Evolutionary conservation across 306 rosid species (phyloP), one percentile per base, ranked within the genome.

Genomic region (Cicer chorassanicum): DNA sequence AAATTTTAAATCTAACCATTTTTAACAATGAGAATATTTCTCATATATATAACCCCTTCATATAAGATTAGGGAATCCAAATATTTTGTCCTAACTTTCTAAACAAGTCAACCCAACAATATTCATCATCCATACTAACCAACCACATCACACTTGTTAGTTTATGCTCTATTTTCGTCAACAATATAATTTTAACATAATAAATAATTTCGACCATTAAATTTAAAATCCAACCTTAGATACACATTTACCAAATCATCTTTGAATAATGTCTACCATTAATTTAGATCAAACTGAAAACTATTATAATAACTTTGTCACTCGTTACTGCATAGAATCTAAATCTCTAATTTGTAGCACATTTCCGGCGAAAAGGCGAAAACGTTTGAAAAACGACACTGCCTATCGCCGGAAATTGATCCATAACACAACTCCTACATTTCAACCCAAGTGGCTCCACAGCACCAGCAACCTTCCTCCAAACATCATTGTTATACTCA

Each of bases 371-470:
- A 69, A 44, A 12, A 66, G 70, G 19, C 0, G 87, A 75, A 75
- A 94, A 94, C 29, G 96, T 88, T 84, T 94, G 97, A 60, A 86
- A 94, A 39, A 91, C 93, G 6, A 91, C 87, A 10, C 68, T 76
- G 12, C 89, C 97, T 5, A 87, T 84, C 0, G 82, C 88, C 0
- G 97, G 98, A 65, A 94, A 94, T 68, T 88, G 89, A 46, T 94
- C 98, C 68, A 83, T 71, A 5, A 88, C 68, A 49, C 90, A 86
- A 73, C 98, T 91, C 88, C 94, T 83, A 82, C 96, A 84, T 84
- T 91, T 94, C 83, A 90, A 43, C 1, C 98, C 98, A 3, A 88
- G 72, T 19, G 90, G 86, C 82, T 91, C 96, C 34, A 90, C 83
- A 0, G 96, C 96, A 1, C 80, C 62, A 0, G 90, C 87, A 60